Evolutionary conservation across 2,329 filamentous ascomycete genomes (phyloP), one percentile per base, ranked within the genome.

Genomic region (Sporothrix mexicana): DNA sequence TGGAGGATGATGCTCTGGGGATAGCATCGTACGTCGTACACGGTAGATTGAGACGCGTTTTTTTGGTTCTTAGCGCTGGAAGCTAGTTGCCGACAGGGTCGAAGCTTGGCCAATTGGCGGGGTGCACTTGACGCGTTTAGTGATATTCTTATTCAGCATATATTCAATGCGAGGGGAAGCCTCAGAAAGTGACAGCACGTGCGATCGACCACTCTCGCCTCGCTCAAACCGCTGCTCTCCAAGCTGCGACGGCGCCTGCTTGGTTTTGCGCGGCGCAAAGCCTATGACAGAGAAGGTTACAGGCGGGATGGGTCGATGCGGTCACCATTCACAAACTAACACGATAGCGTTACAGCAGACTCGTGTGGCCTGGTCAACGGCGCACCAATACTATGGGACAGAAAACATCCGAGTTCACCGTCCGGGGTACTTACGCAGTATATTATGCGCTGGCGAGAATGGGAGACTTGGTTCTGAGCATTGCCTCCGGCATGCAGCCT

Each of bases 271-370:
- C 20, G 23, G 59, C 59, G 36, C 59, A 62, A 13, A 43, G 41
- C 59, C 59, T 23, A 64, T 45, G 36, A 64, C 59, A 23, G 59
- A 64, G 59, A 23, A 25, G 59, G 59, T 64, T 64, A 23, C 59
- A 64, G 59, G 36, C 59, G 59, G 59, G 59, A 64, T 64, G 59
- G 59, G 17, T 64, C 59, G 59, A 64, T 64, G 36, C 59, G 36
- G 59, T 64, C 59, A 64, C 59, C 59, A 45, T 36, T 23, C 17
- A 61, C 25, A 41, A 25, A 61, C 57, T 61, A 61, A 61, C 57
- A 61, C 30, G 57, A 36, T n/a, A 15, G 57, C 57, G 57, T 61
- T 41, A 15, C 25, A 61, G 57, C 9, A 25, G 25, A 10, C 25
- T 15, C 36, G 51, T 20, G 23, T 30, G 51, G 20, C 51, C 51